Evolutionary conservation across 495 filamentous ascomycete species (phyloP).

Genomic region (Podospora pseudopauciseta): DNA sequence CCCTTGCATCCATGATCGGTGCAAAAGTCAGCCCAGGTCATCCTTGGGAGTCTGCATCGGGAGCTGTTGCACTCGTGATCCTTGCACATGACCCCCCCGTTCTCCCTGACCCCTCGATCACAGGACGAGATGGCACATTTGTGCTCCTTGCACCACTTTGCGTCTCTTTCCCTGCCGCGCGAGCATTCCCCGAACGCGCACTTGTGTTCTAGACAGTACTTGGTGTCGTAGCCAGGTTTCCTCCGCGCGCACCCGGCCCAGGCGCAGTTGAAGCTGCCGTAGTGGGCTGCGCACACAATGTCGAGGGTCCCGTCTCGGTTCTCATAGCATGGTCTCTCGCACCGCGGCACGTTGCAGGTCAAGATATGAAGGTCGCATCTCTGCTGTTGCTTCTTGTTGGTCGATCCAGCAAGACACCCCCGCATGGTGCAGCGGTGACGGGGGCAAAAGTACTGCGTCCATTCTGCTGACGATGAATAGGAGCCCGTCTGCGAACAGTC

Average conservation of each 20-base stretch:
- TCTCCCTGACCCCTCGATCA: background rate
- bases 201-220: constrained; percentile 17
- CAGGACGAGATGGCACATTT: constrained; percentile 11
- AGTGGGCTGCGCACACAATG: constrained; percentile 19
- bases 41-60: background rate
- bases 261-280: constrained; percentile 16
- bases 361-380: constrained; percentile 14
- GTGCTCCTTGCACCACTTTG: background rate
- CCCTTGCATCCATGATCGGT: constrained; percentile 7
- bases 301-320: constrained; percentile 15
- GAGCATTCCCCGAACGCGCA: constrained; percentile 8
- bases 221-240: constrained; percentile 4
- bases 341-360: constrained; percentile 11
- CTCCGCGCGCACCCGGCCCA: constrained; percentile 7
- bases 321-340: constrained; percentile 13
- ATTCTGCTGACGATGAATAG: background rate
- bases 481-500: constrained; percentile 10
- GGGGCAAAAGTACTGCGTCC: constrained; percentile 13
- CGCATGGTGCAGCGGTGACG: constrained; percentile 14
- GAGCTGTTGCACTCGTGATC: constrained; percentile 7
- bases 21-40: constrained; percentile 12
- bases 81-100: background rate
- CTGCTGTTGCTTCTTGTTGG: constrained; percentile 9
- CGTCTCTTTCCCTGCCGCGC: background rate
- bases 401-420: constrained; percentile 4